These are phyloP conservation scores for Paramecium caudatum DNA, from an alignment of 73 alveolate genomes.

Conservation along the genomic window DNA sequence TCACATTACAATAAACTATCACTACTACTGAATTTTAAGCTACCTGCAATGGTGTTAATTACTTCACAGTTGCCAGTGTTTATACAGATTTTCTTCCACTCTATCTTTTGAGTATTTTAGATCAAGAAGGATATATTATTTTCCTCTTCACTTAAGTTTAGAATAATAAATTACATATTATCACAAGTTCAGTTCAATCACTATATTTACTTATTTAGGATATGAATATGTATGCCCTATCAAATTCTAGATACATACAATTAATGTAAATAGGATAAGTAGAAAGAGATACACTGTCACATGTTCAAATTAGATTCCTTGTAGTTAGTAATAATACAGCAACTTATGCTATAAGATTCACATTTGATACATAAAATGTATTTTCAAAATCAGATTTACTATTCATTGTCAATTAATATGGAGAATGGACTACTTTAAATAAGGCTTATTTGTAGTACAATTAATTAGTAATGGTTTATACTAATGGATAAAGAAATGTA, in stretches of 20 bases:
- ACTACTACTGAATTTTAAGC: background rate
- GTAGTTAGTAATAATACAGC: background rate
- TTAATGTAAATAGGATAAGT: background rate
- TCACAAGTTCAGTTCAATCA: background rate
- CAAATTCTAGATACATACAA: background rate
- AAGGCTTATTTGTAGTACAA: background rate
- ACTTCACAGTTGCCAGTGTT: background rate
- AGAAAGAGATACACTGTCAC: background rate
- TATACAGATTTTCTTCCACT: background rate
- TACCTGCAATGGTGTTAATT: slow-evolving; percentile 1
- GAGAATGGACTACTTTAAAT: slow-evolving; percentile 10
- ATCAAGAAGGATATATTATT: background rate
- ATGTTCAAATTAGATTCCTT: background rate
- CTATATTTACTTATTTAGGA: background rate
- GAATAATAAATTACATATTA: background rate
- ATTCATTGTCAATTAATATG: slow-evolving; percentile 33
- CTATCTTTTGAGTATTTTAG: background rate
- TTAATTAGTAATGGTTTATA: background rate
- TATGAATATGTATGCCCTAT: background rate
- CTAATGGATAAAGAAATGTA: background rate
- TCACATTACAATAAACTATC: too few species aligned
- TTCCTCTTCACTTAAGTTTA: background rate
- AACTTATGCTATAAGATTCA: background rate
- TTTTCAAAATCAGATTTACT: background rate
- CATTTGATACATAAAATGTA: background rate